These are phyloP conservation scores for Phaeosphaeria sp. DNA, from an alignment of 2,329 filamentous ascomycete genomes.

Conservation along the genomic window DNA sequence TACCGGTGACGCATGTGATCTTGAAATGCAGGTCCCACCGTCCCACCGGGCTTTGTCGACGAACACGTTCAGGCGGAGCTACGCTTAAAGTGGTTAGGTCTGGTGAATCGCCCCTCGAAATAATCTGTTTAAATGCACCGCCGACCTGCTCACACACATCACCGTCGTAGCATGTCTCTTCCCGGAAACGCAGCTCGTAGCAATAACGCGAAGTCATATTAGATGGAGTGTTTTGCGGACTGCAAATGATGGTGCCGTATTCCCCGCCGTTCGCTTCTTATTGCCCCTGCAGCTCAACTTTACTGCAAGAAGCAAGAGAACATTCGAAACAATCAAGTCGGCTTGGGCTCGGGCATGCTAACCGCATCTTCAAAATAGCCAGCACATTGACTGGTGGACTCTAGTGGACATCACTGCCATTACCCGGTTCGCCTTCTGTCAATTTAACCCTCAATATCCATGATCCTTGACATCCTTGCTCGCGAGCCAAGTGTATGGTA, in stretches of 20 bases:
- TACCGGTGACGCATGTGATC: neutral
- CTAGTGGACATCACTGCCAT: neutral
- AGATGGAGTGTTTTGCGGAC: neutral
- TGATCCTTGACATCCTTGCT: neutral
- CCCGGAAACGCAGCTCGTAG: neutral
- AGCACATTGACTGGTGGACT: neutral
- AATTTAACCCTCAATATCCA: constrained; percentile 1
- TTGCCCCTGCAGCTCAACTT: neutral
- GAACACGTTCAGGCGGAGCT: neutral
- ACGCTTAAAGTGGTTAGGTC: neutral
- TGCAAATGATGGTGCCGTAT: neutral
- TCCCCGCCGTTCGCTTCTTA: neutral
- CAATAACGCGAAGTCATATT: neutral
- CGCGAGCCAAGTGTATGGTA: neutral
- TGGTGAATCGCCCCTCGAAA: neutral
- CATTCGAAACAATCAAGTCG: neutral
- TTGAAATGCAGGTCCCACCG: neutral
- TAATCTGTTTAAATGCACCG: neutral
- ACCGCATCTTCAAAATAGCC: neutral
- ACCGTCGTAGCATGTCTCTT: neutral
- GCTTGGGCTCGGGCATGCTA: neutral
- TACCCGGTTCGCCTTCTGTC: neutral
- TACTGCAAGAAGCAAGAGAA: neutral
- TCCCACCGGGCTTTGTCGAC: neutral
- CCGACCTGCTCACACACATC: neutral